phyloP scores from a whole-genome alignment of 352 stramenopile genomes.

The Phytophthora macrochlamydospora region DNA sequence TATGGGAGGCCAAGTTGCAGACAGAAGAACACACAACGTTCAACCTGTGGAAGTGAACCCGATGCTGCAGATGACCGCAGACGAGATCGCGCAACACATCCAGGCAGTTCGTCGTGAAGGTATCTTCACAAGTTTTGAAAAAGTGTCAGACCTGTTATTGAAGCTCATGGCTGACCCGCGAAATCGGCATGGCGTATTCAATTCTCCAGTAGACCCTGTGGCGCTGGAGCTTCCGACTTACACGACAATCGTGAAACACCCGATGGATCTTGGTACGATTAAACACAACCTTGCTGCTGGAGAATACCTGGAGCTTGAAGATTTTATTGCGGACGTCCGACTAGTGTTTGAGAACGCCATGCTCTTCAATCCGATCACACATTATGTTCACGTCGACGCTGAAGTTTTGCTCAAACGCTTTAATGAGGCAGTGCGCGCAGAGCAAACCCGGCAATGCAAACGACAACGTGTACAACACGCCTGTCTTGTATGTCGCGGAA shows the following conservation, averaged over 20 bases:
- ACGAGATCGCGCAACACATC: conserved; percentile 69
- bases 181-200: conserved; percentile 80
- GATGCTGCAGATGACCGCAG: conserved; percentile 61
- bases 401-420: conserved; percentile 67
- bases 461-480: conserved; percentile 49
- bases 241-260: conserved; percentile 64
- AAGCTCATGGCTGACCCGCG: conserved; percentile 78
- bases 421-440: conserved; percentile 57
- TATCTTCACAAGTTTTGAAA: conserved; percentile 65
- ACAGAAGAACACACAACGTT: neutral
- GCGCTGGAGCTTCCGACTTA: conserved; percentile 78
- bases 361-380: conserved; percentile 77
- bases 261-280: conserved; percentile 94
- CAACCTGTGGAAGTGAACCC: conserved; percentile 48
- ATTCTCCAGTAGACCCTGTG: conserved; percentile 73
- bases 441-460: conserved; percentile 51
- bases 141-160: conserved; percentile 63
- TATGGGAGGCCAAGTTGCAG: conserved; percentile 5
- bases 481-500: conserved; percentile 67
- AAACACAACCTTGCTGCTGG: conserved; percentile 80
- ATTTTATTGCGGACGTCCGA: conserved; percentile 79
- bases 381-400: conserved; percentile 83
- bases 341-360: conserved; percentile 92
- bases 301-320: conserved; percentile 84
- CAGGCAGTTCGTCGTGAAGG: conserved; percentile 68